phyloP scores from a whole-genome alignment of 202 grass and related monocot genomes.

The Panicum virgatum region DNA sequence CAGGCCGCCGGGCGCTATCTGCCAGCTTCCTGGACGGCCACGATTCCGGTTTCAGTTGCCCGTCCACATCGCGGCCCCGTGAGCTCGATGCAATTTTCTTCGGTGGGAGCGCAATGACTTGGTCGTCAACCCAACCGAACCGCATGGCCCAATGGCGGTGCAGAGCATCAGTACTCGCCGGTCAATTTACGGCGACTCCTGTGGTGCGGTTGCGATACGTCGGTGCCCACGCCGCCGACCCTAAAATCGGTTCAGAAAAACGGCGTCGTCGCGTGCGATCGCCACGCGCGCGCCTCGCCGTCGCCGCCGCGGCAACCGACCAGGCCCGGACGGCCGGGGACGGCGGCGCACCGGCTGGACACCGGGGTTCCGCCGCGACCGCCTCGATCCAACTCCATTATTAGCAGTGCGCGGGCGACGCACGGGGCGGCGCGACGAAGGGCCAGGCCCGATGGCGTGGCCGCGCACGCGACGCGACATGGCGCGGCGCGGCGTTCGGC shows the following conservation, averaged over 20 bases:
- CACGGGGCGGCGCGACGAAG: too few species aligned
- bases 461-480: neutral
- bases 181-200: neutral
- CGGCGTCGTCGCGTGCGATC: neutral
- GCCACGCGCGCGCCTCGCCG: too few species aligned
- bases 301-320: too few species aligned
- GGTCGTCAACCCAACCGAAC: slow-evolving; percentile 26
- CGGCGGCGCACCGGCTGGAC: too few species aligned
- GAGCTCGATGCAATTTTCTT: neutral
- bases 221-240: too few species aligned
- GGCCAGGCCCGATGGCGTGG: neutral
- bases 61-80: slow-evolving; percentile 19
- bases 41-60: slow-evolving; percentile 34
- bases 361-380: too few species aligned
- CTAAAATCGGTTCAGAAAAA: neutral
- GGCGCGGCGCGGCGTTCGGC: neutral
- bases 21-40: neutral
- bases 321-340: too few species aligned
- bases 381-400: too few species aligned
- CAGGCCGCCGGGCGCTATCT: neutral
- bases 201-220: neutral
- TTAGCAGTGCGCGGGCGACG: neutral
- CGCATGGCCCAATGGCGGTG: neutral
- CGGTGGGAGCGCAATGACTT: neutral
- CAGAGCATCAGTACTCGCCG: neutral